These are phyloP conservation scores for Entomortierella parvispora DNA, from an alignment of 192 early-diverging fungal species.

Conservation along the genomic window DNA sequence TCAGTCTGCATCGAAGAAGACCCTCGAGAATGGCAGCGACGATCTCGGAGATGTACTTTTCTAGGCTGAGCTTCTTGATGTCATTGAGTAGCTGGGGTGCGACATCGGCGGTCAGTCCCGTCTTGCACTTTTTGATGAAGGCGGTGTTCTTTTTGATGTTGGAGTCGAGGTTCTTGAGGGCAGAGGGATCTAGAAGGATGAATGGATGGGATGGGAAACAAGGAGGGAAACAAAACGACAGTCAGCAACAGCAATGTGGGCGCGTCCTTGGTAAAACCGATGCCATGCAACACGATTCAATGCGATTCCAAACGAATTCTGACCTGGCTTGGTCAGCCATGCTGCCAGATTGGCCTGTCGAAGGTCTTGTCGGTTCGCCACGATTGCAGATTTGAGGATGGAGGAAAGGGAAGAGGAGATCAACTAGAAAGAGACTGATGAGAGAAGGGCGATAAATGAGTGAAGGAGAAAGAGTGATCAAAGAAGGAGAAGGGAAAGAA, in stretches of 20 bases:
- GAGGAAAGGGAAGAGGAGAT: background rate
- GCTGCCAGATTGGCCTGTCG: slow-evolving; percentile 44
- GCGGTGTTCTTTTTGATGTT: slow-evolving; percentile 98
- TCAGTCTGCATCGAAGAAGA: slow-evolving; percentile 70
- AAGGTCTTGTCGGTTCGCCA: slow-evolving; percentile 43
- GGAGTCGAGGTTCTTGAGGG: slow-evolving; percentile 81
- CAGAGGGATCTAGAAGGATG: slow-evolving; percentile 45
- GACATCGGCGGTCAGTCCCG: slow-evolving; percentile 73
- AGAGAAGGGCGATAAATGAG: background rate
- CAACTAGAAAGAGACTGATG: background rate
- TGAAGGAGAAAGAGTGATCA: background rate
- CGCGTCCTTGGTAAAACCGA: background rate
- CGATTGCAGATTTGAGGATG: slow-evolving; percentile 13
- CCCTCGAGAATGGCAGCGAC: slow-evolving; percentile 86
- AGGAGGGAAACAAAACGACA: background rate
- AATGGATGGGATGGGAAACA: background rate
- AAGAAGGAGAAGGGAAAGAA: too few relatives aligned
- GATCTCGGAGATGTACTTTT: slow-evolving; percentile 97
- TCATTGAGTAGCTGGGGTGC: slow-evolving; percentile 79
- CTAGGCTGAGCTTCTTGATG: slow-evolving; percentile 86
- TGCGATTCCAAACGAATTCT: background rate
- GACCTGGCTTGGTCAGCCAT: slow-evolving; percentile 47
- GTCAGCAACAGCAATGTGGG: background rate
- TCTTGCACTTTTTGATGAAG: slow-evolving; percentile 93
- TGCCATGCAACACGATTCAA: too few relatives aligned